These are phyloP conservation scores for Ascochyta fabae DNA, from an alignment of 2,329 filamentous ascomycete genomes.

Conservation along the genomic window DNA sequence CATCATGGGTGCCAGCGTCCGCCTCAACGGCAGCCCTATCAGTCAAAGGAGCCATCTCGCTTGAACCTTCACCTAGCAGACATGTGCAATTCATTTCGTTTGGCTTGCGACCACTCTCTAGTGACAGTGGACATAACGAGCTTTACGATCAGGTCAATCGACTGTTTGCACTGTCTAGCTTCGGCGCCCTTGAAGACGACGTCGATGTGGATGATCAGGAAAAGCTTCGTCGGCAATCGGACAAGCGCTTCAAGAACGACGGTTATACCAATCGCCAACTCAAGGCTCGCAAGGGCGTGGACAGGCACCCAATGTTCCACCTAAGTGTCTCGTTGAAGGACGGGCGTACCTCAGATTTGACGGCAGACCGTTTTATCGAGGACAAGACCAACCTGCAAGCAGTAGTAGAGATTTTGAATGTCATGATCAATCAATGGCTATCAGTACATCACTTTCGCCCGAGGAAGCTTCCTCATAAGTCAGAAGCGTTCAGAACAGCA, in stretches of 20 bases:
- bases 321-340: slow-evolving; percentile 65
- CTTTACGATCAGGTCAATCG: slow-evolving; percentile 81
- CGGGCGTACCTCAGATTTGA: not conserved
- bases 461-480: slow-evolving; percentile 23
- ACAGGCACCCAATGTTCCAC: slow-evolving; percentile 89
- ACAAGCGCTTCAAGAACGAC: slow-evolving; percentile 55
- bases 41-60: slow-evolving; percentile 74
- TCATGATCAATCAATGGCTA: slow-evolving; percentile 76
- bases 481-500: slow-evolving; percentile 12
- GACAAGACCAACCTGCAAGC: slow-evolving; percentile 54
- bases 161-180: slow-evolving; percentile 76
- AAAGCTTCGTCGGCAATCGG: slow-evolving; percentile 43
- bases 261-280: slow-evolving; percentile 60
- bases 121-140: slow-evolving; percentile 64
- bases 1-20: slow-evolving; percentile 73
- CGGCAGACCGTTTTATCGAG: slow-evolving; percentile 32
- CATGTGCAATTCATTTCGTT: slow-evolving; percentile 82
- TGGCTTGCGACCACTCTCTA: slow-evolving; percentile 70
- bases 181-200: slow-evolving; percentile 67
- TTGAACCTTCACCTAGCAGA: slow-evolving; percentile 72
- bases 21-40: slow-evolving; percentile 68
- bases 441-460: slow-evolving; percentile 73
- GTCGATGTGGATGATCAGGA: slow-evolving; percentile 46
- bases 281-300: slow-evolving; percentile 69
- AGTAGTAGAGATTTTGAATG: slow-evolving; percentile 69